Base-by-base conservation (phyloP, 2,329 filamentous ascomycete species). In the Epichloe hybrida region DNA sequence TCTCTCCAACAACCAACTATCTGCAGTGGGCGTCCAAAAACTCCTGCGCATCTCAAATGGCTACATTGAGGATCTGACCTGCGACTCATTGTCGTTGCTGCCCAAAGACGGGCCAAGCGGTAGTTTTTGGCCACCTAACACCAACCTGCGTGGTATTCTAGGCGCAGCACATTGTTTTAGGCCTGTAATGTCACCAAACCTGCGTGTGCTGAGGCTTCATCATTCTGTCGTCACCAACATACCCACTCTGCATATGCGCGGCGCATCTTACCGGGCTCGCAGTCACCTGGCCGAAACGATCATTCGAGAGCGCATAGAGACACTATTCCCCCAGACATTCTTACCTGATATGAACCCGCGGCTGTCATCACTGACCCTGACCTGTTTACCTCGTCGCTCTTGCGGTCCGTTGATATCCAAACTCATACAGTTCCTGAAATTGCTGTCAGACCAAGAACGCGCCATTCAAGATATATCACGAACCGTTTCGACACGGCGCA, bases 161-260 rank as follows among this genome's bases (percentile, higher is more conserved):
- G 72, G 72, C 7, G 64, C 65, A 4, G 64, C 70, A 0, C 68
- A 78, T 56, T 55, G 75, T 8, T 72, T 79, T 50, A 70, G 77
- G 0, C 76, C 77, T 0, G 71, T 75, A 0, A 64, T 75, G 48
- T 76, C 75, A 1, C 72, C 74, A 1, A 77, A 77, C 54, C 64
- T 83, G 4, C 71, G 73, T 35, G 66, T 65, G 1, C 62, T 83
- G 2, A 71, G 74, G 12, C 65, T 80, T 5, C 80, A 83, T 48
- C 80, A 83, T 59, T 82, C 79, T 0, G 55, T 81, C 2, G 70
- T 83, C 5, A 83, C 80, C 0, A 69, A 72, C 40, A 67, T 77
- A 8, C 74, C 73, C 2, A 72, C 71, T 0, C 54, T 80, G 4
- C 53, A 66, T 4, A 61, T 67, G 7, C 62, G 67, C 1, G 64